Base-by-base conservation (phyloP, 1,139 yeast species). In the Suhomyces anneliseae region DNA sequence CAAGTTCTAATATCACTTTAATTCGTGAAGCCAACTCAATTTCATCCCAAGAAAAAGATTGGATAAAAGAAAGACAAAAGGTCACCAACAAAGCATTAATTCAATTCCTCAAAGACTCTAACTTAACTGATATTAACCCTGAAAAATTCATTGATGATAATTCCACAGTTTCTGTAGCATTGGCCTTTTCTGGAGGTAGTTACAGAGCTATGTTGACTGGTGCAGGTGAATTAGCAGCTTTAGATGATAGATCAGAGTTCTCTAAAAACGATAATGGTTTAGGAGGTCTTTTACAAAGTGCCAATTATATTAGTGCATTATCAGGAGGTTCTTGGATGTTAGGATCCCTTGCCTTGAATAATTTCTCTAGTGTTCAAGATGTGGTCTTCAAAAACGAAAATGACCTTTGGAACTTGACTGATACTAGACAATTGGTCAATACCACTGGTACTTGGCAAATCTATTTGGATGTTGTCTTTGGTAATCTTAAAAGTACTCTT, bases 111-210 rank as follows among this genome's bases (percentile, higher is more conserved):
- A 65, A 73, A 8, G 70, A 79, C 19, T 81, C 88, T 5, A 81
- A 83, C 46, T 59, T 86, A 57, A 68, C 79, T 6, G 85, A 81
- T 57, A 84, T 88, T 55, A 79, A 83, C 55, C 78, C 81, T 2
- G 69, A 66, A 15, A 56, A 61, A 3, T 83, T 81, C 56, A 60
- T 86, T 56, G 66, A 70, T 24, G 48, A 54, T 48, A 55, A 59
- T 61, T 68, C 47, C 57, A 70, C 64, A 51, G 72, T 79, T 46
- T 75, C 70, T 43, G 74, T 89, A 45, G 97, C 86, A 4, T 61
- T 90, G 19, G 90, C 96, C 4, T 86, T 88, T 60, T 83, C 93
- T 6, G 97, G 97, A 36, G 97, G 97, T 58, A 95, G 97, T 4
- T 90, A 88, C 67, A 78, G 97, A 49, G 96, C 97, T 43, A 88